Evolutionary conservation across 2,329 filamentous ascomycete genomes (phyloP).

Genomic region (Hypoxylon sp.): DNA sequence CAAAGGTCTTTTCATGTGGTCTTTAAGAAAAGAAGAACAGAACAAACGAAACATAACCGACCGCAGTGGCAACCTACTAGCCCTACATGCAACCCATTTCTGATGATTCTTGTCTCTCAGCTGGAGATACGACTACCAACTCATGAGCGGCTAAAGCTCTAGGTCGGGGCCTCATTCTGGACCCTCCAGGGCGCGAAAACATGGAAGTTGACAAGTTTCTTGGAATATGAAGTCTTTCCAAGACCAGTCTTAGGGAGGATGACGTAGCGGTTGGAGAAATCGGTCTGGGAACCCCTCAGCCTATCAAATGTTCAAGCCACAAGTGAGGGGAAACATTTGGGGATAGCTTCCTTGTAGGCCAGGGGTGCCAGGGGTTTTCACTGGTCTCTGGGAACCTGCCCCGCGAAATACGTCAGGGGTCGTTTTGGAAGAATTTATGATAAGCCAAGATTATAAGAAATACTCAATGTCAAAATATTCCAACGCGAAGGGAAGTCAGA

Average conservation of each 20-base stretch:
- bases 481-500: background rate
- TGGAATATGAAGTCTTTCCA: slow-evolving; percentile 27
- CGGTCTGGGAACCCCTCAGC: slow-evolving; percentile 22
- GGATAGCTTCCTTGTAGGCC: slow-evolving; percentile 8
- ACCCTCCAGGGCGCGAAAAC: slow-evolving; percentile 17
- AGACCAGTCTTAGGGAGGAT: slow-evolving; percentile 29
- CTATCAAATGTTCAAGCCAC: slow-evolving; percentile 27
- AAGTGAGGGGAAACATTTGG: slow-evolving; percentile 35
- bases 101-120: slow-evolving; percentile 4
- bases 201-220: slow-evolving; percentile 22
- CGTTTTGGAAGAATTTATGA: background rate
- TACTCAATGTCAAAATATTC: background rate
- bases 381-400: background rate
- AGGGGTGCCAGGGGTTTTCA: background rate
- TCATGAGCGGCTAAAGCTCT: slow-evolving; percentile 24
- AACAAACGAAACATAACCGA: slow-evolving; percentile 17
- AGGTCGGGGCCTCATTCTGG: slow-evolving; percentile 7
- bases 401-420: background rate
- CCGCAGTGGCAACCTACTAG: slow-evolving; percentile 19
- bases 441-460: background rate
- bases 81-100: slow-evolving; percentile 1
- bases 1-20: slow-evolving; percentile 24
- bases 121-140: background rate
- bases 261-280: slow-evolving; percentile 38
- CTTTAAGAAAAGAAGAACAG: slow-evolving; percentile 7